Evolutionary conservation across 1,284 basidiomycete species (phyloP).

Genomic region (Cutaneotrichosporon cutaneum): DNA sequence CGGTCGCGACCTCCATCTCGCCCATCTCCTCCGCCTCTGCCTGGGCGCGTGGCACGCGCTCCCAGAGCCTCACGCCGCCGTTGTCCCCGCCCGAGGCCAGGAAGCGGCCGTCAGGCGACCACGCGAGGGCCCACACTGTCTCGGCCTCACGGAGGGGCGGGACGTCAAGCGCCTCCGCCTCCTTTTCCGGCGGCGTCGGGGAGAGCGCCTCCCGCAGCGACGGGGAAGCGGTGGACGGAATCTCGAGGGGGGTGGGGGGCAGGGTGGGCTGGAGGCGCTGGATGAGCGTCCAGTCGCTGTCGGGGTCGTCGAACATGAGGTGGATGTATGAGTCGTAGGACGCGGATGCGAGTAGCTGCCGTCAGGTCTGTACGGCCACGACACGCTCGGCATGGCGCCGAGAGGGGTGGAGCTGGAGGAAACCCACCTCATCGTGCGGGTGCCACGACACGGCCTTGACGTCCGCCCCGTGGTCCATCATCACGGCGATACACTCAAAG

Average conservation of each 20-base stretch:
- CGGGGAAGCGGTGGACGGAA: slow-evolving; percentile 20
- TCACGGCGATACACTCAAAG: slow-evolving; percentile 90
- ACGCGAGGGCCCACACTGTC: slow-evolving; percentile 88
- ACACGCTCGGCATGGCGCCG: too few species aligned
- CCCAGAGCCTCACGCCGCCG: slow-evolving; percentile 58
- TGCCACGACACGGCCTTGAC: slow-evolving; percentile 96
- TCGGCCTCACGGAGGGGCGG: slow-evolving; percentile 51
- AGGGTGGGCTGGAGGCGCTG: slow-evolving; percentile 74
- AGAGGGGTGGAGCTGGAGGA: background rate
- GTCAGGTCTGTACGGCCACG: too few species aligned
- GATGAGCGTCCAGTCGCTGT: slow-evolving; percentile 92
- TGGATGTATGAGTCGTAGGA: slow-evolving; percentile 98
- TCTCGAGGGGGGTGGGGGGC: slow-evolving; percentile 51
- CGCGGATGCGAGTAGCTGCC: slow-evolving; percentile 86
- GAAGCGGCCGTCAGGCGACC: slow-evolving; percentile 74
- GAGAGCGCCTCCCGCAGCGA: slow-evolving; percentile 12
- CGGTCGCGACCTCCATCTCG: slow-evolving; percentile 10
- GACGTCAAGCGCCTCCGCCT: slow-evolving; percentile 35
- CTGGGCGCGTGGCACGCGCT: slow-evolving; percentile 34
- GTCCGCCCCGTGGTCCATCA: slow-evolving; percentile 97
- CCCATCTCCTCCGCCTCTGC: slow-evolving; percentile 29
- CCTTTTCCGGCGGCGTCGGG: slow-evolving; percentile 30
- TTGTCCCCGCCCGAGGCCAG: slow-evolving; percentile 62
- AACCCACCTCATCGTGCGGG: slow-evolving; percentile 80
- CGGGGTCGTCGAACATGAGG: slow-evolving; percentile 89